These are phyloP conservation scores for Canavalia ensiformis DNA, from an alignment of 306 rosid species.

Conservation along the genomic window DNA sequence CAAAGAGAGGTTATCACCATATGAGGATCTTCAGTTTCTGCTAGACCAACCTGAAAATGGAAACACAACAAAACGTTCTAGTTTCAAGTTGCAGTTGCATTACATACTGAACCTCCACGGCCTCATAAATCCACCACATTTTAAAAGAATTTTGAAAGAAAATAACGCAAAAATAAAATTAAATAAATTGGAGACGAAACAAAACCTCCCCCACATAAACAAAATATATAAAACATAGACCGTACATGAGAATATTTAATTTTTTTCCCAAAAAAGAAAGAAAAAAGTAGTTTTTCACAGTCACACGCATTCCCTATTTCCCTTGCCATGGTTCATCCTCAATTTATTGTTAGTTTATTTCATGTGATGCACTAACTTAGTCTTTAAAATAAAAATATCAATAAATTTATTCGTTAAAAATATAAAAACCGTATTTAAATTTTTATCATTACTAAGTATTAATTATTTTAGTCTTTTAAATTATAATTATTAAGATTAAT, in stretches of 20 bases:
- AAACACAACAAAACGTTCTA: conserved; percentile 55
- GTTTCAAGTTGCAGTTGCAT: conserved; percentile 20
- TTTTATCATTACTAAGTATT: too few species aligned
- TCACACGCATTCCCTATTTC: neutral
- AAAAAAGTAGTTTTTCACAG: neutral
- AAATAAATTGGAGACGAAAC: neutral
- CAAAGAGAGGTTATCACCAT: conserved; percentile 35
- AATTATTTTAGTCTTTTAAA: too few species aligned
- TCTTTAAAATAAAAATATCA: too few species aligned
- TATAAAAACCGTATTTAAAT: too few species aligned
- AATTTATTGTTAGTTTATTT: neutral
- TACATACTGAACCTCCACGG: conserved; percentile 50
- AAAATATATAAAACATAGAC: neutral
- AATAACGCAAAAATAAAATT: conserved; percentile 4
- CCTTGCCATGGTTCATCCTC: too few species aligned
- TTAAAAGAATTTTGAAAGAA: neutral
- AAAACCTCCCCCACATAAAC: conserved; percentile 51
- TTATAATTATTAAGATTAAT: too few species aligned
- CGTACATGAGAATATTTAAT: neutral
- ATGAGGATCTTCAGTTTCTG: conserved; percentile 49
- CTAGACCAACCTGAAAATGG: conserved; percentile 56
- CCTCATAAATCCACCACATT: conserved; percentile 59
- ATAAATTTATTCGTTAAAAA: too few species aligned
- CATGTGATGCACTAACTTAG: neutral
- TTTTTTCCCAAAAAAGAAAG: neutral